Evolutionary conservation across 2,329 filamentous ascomycete species (phyloP), one percentile per base, ranked within the genome.

Genomic region (Aureobasidium sp.): DNA sequence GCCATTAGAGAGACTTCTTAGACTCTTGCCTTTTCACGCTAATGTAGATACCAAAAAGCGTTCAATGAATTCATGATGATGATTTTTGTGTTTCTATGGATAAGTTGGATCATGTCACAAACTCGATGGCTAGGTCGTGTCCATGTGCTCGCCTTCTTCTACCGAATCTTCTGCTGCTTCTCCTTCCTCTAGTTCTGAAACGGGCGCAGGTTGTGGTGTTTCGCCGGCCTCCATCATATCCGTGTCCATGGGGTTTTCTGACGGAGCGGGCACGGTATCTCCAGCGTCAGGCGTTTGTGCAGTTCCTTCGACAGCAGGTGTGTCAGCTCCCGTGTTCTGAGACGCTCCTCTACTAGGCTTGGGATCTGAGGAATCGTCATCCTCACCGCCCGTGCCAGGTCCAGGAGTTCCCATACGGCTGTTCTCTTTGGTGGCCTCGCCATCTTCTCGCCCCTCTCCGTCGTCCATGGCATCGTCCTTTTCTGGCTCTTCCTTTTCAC

Each of bases 401-500:
- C 67, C 66, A 6, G 73, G 74, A n/a, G 74, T 75, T 12, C 71
- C 73, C 27, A 68, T 65, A 40, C 66, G 64, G 60, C 74, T 76
- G 21, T 67, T 70, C 39, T 73, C 71, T 12, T 62, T 68, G 3
- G 65, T 68, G 12, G 70, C 71, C 16, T 51, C 48, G 1, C 68
- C 69, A 22, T 83, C 82, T 60, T 84, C 76, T 4, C 72, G 76
- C 57, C 78, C 84, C 14, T 75, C 79, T 42, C 82, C 84, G 59
- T 82, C 83, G 54, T 81, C 79, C 81, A 89, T 89, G 25, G 88
- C 89, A 68, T 94, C 89, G 52, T 89, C 80, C 37, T 88, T 77
- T 70, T 95, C 90, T 0, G 93, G 88, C 70, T 95, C 90, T 67
- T 95, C 90, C 71, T 95, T 95, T 75, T 96, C 91, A 64, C 95